A percentile compares a stretch with the other conserved stretches of the same genome.
phyloP scores from a whole-genome alignment of 2,329 filamentous ascomycete genomes.

The Endoconidiophora polonica region DNA sequence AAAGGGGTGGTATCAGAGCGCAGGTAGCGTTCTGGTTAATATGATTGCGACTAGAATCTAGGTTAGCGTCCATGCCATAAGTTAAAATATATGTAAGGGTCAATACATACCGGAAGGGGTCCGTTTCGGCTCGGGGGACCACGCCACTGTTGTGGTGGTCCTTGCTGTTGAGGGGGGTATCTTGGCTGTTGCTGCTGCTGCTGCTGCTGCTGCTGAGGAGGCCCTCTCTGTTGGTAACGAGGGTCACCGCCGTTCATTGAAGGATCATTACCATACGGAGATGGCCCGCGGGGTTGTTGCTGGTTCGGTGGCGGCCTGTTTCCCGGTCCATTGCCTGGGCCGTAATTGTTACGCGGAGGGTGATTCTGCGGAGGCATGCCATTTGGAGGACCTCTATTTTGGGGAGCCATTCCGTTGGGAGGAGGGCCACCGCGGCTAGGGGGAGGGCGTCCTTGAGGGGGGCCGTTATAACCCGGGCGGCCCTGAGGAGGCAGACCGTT shows the following conservation, averaged over 20 bases:
- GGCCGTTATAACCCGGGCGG: not conserved
- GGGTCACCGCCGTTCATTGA: constrained; percentile 2
- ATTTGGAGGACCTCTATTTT: constrained; percentile 8
- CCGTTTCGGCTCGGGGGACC: constrained; percentile 5
- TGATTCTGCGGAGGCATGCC: constrained; percentile 1
- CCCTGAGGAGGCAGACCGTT: not conserved
- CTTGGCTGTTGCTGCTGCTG: constrained; percentile 1
- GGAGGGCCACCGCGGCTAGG: not conserved
- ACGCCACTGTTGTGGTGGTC: constrained; percentile 10
- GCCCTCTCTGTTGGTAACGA: not conserved
- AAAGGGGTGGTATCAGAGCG: too few relatives aligned
- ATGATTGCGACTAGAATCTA: not conserved
- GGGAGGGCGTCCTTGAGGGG: not conserved
- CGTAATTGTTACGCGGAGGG: constrained; percentile 7
- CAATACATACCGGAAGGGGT: constrained; percentile 6
- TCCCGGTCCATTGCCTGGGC: constrained; percentile 3
- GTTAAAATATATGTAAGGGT: too few relatives aligned
- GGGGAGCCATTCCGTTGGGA: constrained; percentile 8
- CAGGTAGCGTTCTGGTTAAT: too few relatives aligned
- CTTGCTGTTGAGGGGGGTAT: constrained; percentile 7
- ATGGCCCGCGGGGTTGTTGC: constrained; percentile 3
- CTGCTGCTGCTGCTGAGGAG: constrained; percentile 1
- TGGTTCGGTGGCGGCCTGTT: constrained; percentile 6
- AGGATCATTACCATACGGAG: not conserved
- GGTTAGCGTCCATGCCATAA: not conserved